Conservation (phyloP, 805 yeast species). For the Tetrapisispora namnaoensis region DNA sequence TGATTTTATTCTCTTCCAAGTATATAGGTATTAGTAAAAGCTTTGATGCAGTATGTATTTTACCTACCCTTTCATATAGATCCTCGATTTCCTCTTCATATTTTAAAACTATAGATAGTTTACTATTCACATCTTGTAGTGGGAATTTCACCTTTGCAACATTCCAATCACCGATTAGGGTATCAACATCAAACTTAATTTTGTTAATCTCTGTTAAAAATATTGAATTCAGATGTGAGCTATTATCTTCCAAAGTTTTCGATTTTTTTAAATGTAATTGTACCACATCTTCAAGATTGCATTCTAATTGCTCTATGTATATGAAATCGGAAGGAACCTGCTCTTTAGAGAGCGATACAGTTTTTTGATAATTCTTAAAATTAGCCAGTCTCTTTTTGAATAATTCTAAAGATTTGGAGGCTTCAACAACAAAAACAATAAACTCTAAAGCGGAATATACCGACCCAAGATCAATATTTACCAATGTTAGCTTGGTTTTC, state of each 20-base stretch:
- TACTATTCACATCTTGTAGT: background rate
- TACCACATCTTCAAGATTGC: constrained; percentile 30
- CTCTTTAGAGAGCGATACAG: background rate
- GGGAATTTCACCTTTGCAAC: constrained; percentile 34
- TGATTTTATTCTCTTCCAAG: constrained; percentile 5
- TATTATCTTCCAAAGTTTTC: constrained; percentile 32
- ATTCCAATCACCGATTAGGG: constrained; percentile 39
- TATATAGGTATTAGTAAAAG: constrained; percentile 28
- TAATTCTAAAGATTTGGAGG: background rate
- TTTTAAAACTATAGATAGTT: background rate
- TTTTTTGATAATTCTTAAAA: background rate
- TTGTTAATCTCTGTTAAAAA: constrained; percentile 34
- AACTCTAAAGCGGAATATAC: background rate
- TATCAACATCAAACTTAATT: constrained; percentile 26
- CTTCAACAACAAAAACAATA: background rate
- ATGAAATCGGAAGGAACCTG: constrained; percentile 45
- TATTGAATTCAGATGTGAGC: constrained; percentile 28
- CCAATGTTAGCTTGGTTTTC: background rate
- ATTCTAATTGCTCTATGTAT: constrained; percentile 51
- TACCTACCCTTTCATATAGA: constrained; percentile 17
- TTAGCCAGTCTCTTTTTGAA: background rate
- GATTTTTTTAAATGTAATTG: constrained; percentile 30
- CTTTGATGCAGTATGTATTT: constrained; percentile 21
- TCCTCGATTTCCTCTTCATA: background rate
- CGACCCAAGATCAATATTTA: background rate